Percentiles rank a stretch among this genome's conserved stretches.
phyloP scores from a whole-genome alignment of 352 stramenopile species.

The Plasmopara halstedii region DNA sequence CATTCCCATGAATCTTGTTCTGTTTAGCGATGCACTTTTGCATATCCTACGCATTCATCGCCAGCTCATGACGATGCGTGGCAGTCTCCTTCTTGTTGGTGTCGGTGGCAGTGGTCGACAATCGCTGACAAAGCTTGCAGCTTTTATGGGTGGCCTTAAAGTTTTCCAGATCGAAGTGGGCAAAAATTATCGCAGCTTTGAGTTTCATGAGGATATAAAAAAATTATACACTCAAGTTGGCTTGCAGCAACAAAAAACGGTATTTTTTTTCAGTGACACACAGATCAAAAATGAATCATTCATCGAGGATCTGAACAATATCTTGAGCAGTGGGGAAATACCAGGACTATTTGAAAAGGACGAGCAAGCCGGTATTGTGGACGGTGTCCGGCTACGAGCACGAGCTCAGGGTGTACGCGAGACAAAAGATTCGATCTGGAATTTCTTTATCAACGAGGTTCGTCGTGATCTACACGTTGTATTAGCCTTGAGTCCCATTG shows the following conservation, averaged over 20 bases:
- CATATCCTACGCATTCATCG: constrained; percentile 90
- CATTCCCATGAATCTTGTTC: constrained; percentile 85
- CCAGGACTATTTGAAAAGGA: constrained; percentile 90
- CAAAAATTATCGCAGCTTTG: constrained; percentile 88
- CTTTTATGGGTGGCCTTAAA: constrained; percentile 86
- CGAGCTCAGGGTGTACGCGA: constrained; percentile 76
- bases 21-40: constrained; percentile 87
- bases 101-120: constrained; percentile 88
- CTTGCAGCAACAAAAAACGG: constrained; percentile 73
- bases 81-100: constrained; percentile 89
- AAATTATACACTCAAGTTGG: constrained; percentile 78
- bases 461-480: constrained; percentile 89
- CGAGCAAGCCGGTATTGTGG: constrained; percentile 78
- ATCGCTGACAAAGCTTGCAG: constrained; percentile 79
- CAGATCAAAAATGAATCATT: constrained; percentile 93
- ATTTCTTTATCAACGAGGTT: constrained; percentile 90
- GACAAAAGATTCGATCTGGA: constrained; percentile 86
- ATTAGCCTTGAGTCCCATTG: constrained; percentile 89
- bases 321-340: constrained; percentile 88
- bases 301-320: constrained; percentile 91
- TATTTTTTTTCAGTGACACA: constrained; percentile 92
- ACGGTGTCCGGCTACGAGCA: constrained; percentile 66
- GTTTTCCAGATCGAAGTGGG: constrained; percentile 91
- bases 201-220: constrained; percentile 93
- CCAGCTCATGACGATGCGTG: constrained; percentile 78